Base-by-base conservation (phyloP, 495 filamentous ascomycete species). In the Penicillium ochrochloron region DNA sequence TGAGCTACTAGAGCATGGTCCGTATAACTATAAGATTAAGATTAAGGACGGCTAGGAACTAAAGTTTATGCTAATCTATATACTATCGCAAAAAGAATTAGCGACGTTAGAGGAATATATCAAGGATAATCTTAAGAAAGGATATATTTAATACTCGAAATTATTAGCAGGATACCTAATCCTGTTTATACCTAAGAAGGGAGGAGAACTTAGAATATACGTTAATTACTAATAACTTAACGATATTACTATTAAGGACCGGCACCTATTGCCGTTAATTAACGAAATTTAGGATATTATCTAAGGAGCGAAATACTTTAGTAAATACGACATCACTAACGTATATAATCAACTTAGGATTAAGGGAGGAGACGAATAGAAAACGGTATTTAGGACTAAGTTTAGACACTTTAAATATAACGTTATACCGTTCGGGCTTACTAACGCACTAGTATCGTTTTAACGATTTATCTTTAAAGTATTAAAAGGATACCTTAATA, bases 121-220 rank as follows among this genome's bases (percentile, higher is more conserved):
- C n/a, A 54, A 54, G 14, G 51, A 54, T 33, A 54, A 54, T 9
- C 51, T 54, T 19, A 54, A 34, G 9, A 54, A 54, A 9, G 51
- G 51, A n/a, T n/a, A 54, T 54, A 54, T 54, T 34, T 1, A 2
- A 34, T 9, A 54, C 0, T 54, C 12, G 12, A 54, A 33, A 31
- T 54, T 1, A 0, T 31, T 34, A 34, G 14, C 57, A 39, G 52
- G 50, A 65, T 64, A 68, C 23, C 55, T 42, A 52, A 55, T 64
- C n/a, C 29, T 74, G 19, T 75, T 75, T 62, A 44, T 75, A 54
- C 63, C 33, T 31, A 77, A 77, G 57, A 74, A 74, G 41, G 61
- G 68, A 66, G 59, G 55, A 51, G 65, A 33, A 29, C 31, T 72
- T 60, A 27, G 51, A 59, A 50, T 74, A 56, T 72, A 63, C 52